Evolutionary conservation across 1,139 yeast genomes (phyloP), one percentile per base, ranked within the genome.

Genomic region (Diutina sp.): DNA sequence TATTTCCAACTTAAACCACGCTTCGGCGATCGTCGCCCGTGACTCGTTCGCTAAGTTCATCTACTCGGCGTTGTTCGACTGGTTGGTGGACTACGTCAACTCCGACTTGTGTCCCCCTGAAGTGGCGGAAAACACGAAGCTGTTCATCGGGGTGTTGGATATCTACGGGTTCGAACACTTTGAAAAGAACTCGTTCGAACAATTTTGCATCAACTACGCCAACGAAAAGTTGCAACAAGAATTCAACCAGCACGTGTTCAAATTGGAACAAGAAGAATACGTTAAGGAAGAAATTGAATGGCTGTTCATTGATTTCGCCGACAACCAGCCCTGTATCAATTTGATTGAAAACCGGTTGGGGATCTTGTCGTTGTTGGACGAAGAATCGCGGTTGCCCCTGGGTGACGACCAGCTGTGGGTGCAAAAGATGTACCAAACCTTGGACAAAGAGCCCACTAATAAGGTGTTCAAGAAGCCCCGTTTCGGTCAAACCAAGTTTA

Each of bases 161-260:
- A 93, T 93, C 64, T 91, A 91, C 68, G 99, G 99, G 50, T 93
- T 93, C 69, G 99, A 93, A 70, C 97, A 91, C 73, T 93, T 93
- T 69, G 91, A 90, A 65, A 84, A 80, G 65, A 93, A 93, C 70
- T 90, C 97, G 7, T 93, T 93, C 65, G 99, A 93, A 72, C 99
- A 93, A 69, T 91, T 93, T 71, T 93, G 99, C 73, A 93, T 93
- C 72, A 93, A 93, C 69, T 93, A 93, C 69, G 98, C 99, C 56
- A 93, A 93, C 70, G 99, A 93, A 73, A 93, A 93, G 72, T 78
- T 93, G 64, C 99, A 93, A 71, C 99, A 93, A 72, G 98, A 91
- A 69, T 93, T 93, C 71, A 93, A 91, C 67, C 98, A 91, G 70
- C 98, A 93, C 67, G 98, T 93, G 55, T 93, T 93, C 79, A 93